Percentiles rank a stretch among this genome's conserved stretches.
Conservation (phyloP, 495 filamentous ascomycete species). For the Hyaloscypha finlandica region DNA sequence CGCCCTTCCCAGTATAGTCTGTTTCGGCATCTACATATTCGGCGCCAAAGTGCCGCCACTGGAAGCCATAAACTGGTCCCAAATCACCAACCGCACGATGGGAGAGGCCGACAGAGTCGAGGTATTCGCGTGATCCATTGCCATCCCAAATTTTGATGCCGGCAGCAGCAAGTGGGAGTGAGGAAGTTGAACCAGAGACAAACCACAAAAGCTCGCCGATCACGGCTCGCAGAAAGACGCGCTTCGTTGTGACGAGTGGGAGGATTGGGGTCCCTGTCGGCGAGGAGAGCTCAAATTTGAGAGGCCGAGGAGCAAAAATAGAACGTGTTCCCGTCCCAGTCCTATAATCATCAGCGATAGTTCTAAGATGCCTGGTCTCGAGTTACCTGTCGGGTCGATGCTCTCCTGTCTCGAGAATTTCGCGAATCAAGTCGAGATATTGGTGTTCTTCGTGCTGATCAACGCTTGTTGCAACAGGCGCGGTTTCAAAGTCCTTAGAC, state of each 20-base stretch:
- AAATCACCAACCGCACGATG: slow-evolving; percentile 85
- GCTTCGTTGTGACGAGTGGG: slow-evolving; percentile 93
- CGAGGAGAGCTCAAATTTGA: slow-evolving; percentile 81
- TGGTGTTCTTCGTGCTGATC: slow-evolving; percentile 69
- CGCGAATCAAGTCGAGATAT: slow-evolving; percentile 73
- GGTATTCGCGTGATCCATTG: slow-evolving; percentile 86
- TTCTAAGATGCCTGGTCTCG: neutral
- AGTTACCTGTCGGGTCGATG: slow-evolving; percentile 74
- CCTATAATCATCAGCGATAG: slow-evolving; percentile 41
- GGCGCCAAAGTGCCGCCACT: slow-evolving; percentile 98
- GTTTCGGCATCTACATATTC: slow-evolving; percentile 75
- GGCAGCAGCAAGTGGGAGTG: slow-evolving; percentile 66
- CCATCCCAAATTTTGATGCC: slow-evolving; percentile 98
- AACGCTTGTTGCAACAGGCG: slow-evolving; percentile 23
- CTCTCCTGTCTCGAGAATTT: slow-evolving; percentile 75
- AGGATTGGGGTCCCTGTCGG: slow-evolving; percentile 62
- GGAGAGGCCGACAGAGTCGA: slow-evolving; percentile 78
- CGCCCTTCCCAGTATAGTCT: slow-evolving; percentile 86
- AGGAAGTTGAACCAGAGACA: slow-evolving; percentile 79
- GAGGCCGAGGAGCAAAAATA: slow-evolving; percentile 80
- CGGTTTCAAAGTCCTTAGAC: neutral
- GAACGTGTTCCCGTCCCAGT: slow-evolving; percentile 92
- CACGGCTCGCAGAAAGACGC: slow-evolving; percentile 90
- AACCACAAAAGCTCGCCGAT: slow-evolving; percentile 97
- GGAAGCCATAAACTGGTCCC: slow-evolving; percentile 96